Percentiles rank a stretch among this genome's conserved stretches.
phyloP scores from a whole-genome alignment of 2,329 filamentous ascomycete genomes.

The Apiospora hydei region DNA sequence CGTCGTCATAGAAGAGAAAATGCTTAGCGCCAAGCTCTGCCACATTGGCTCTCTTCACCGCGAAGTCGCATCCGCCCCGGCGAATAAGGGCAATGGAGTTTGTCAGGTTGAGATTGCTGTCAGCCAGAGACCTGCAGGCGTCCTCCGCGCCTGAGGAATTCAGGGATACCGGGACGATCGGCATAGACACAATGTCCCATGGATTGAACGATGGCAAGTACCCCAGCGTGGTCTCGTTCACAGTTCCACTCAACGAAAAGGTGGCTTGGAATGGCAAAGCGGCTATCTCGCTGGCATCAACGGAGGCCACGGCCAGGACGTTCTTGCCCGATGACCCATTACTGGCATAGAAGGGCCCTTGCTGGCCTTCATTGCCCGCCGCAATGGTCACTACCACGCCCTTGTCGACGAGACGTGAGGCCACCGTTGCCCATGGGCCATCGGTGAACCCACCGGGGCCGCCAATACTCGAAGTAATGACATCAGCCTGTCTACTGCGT shows the following conservation, averaged over 20 bases:
- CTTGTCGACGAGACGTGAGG: conserved; percentile 47
- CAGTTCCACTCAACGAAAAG: conserved; percentile 35
- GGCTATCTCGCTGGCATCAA: conserved; percentile 40
- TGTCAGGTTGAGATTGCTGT: conserved; percentile 30
- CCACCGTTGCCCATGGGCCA: conserved; percentile 45
- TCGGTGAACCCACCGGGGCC: conserved; percentile 44
- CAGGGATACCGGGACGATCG: conserved; percentile 28
- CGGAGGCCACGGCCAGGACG: conserved; percentile 52
- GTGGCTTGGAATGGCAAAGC: conserved; percentile 41
- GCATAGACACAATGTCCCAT: conserved; percentile 43
- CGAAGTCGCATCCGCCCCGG: conserved; percentile 31
- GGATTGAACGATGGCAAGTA: conserved; percentile 44
- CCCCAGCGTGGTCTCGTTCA: conserved; percentile 34
- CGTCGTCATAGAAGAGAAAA: conserved; percentile 43
- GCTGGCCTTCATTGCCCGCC: conserved; percentile 57
- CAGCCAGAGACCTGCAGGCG: conserved; percentile 35
- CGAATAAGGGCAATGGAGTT: conserved; percentile 38
- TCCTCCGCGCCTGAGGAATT: background rate
- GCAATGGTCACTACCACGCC: conserved; percentile 59
- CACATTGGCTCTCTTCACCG: conserved; percentile 40
- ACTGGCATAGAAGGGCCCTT: conserved; percentile 54
- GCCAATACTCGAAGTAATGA: conserved; percentile 51
- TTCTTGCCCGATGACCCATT: conserved; percentile 48
- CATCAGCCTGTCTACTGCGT: conserved; percentile 35
- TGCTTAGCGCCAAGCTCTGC: conserved; percentile 38